A percentile compares a stretch with the other conserved stretches of the same genome.
Conservation (phyloP, 192 early-diverging fungal species). For the Piromyces sp. region DNA sequence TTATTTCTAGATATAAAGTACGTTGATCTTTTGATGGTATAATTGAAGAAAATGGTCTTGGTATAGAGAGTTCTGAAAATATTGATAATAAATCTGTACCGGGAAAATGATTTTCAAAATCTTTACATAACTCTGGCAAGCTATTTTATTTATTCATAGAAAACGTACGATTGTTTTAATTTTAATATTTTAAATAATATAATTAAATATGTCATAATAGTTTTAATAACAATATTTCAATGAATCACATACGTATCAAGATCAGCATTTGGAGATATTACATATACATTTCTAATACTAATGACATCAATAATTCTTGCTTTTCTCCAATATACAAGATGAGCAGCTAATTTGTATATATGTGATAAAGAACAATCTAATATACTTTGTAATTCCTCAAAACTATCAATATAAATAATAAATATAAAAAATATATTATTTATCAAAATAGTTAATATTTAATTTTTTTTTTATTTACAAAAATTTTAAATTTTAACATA, state of each 20-base stretch:
- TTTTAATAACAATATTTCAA: no score
- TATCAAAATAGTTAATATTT: no score
- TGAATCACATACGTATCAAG: conserved; percentile 18
- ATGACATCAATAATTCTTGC: conserved; percentile 80
- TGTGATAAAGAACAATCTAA: conserved; percentile 89
- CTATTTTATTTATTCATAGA: conserved; percentile 7
- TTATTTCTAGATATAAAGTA: conserved; percentile 59
- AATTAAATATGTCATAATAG: no score
- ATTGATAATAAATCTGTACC: conserved; percentile 32
- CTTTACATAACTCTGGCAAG: conserved; percentile 13
- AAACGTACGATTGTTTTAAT: no score
- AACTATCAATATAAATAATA: conserved; percentile 21
- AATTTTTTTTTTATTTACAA: no score
- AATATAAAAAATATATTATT: no score
- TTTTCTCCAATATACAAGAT: conserved; percentile 84
- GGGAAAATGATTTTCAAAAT: conserved; percentile 38
- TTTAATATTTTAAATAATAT: no score
- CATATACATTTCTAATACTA: conserved; percentile 56
- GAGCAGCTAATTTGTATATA: conserved; percentile 72
- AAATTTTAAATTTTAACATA: no score
- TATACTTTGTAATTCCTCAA: conserved; percentile 61
- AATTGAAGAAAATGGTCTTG: conserved; percentile 29
- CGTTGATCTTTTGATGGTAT: conserved; percentile 42
- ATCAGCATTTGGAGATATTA: conserved; percentile 44
- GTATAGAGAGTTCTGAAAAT: conserved; percentile 31